phyloP scores from a whole-genome alignment of 225 moss, liverwort and hornwort species.

The Bryum argenteum region DNA sequence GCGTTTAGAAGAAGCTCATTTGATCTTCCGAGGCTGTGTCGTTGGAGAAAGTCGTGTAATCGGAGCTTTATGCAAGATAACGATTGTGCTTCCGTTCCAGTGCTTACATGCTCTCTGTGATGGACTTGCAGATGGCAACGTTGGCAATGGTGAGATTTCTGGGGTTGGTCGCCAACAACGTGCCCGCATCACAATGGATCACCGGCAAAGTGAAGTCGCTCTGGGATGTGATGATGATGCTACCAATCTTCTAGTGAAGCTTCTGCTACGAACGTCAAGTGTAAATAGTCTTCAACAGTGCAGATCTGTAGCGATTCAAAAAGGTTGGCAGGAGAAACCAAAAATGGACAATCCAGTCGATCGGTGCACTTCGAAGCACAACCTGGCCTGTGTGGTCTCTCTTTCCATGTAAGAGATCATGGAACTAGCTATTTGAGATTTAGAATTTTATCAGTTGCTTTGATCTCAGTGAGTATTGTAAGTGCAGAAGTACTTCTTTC shows the following conservation, averaged over 20 bases:
- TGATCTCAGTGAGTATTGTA: background rate
- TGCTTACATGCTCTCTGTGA: slow-evolving; percentile 11
- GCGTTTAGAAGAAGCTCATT: background rate
- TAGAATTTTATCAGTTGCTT: background rate
- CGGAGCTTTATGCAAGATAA: background rate
- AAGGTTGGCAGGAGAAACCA: slow-evolving; percentile 2
- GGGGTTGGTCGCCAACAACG: slow-evolving; percentile 54
- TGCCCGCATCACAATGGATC: slow-evolving; percentile 65
- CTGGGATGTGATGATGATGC: slow-evolving; percentile 70
- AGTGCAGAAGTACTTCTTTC: background rate
- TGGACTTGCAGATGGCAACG: slow-evolving; percentile 71
- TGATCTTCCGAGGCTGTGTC: background rate
- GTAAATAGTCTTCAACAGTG: slow-evolving; percentile 21
- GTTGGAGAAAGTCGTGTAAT: background rate
- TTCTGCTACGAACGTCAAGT: slow-evolving; percentile 19
- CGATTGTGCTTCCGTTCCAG: background rate
- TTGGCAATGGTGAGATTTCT: slow-evolving; percentile 67
- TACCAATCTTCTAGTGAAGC: slow-evolving; percentile 73
- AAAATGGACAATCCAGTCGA: background rate
- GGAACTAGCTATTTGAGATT: background rate
- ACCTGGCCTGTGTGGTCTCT: slow-evolving; percentile 3
- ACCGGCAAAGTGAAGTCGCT: slow-evolving; percentile 64
- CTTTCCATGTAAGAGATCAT: background rate
- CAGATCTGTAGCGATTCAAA: slow-evolving; percentile 6
- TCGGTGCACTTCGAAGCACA: slow-evolving; percentile 4